A percentile compares a stretch with the other conserved stretches of the same genome.
These are phyloP conservation scores for Mortierella claussenii DNA, from an alignment of 192 early-diverging fungal species.

Conservation along the genomic window DNA sequence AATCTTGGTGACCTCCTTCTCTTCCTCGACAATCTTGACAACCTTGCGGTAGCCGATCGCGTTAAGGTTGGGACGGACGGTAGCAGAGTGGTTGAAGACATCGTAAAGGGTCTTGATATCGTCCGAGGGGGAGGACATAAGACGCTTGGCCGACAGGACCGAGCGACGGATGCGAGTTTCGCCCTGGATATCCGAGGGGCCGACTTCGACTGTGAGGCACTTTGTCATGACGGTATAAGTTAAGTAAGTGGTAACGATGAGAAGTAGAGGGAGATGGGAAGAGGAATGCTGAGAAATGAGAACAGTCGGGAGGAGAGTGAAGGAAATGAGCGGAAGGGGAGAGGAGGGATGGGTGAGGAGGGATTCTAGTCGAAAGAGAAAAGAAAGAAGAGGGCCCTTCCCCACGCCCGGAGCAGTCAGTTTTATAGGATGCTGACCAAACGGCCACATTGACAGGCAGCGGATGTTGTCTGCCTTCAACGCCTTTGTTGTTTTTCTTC, in stretches of 20 bases:
- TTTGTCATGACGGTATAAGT: constrained; percentile 46
- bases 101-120: constrained; percentile 78
- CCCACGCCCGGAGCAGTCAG: no score
- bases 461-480: no score
- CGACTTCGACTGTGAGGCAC: constrained; percentile 55
- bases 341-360: constrained; percentile 13
- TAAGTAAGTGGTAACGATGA: constrained; percentile 1
- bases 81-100: constrained; percentile 67
- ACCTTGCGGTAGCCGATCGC: constrained; percentile 79
- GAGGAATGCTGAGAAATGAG: not conserved
- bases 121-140: constrained; percentile 55
- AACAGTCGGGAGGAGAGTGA: not conserved
- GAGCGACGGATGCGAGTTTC: constrained; percentile 62
- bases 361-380: constrained; percentile 26
- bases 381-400: constrained; percentile 10
- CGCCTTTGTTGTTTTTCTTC: no score
- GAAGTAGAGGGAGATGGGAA: not conserved
- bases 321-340: constrained; percentile 6
- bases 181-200: constrained; percentile 46
- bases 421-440: no score
- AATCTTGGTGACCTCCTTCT: constrained; percentile 75
- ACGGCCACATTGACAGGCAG: no score
- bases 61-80: constrained; percentile 65
- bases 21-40: constrained; percentile 74
- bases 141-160: constrained; percentile 53